Evolutionary conservation across 75 land plant genomes (phyloP).

Genomic region (Cupressus sempervirens): DNA sequence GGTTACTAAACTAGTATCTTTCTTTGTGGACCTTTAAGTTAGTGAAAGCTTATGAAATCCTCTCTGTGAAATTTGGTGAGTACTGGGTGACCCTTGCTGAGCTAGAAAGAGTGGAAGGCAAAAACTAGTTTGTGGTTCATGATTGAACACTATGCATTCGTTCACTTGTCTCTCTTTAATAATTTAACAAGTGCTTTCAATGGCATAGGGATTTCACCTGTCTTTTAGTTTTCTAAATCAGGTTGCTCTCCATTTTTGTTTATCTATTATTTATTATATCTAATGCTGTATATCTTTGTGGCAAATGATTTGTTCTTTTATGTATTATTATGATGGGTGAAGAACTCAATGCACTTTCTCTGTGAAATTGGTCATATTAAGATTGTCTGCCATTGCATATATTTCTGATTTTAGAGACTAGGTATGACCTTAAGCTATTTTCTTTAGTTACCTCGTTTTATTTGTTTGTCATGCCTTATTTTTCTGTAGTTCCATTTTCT

Average conservation of each 20-base stretch:
- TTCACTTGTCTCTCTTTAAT: neutral
- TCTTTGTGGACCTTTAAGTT: neutral
- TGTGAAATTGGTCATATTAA: neutral
- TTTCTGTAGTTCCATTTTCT: neutral
- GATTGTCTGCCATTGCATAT: neutral
- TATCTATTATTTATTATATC: neutral
- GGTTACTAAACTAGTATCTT: neutral
- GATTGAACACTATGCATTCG: neutral
- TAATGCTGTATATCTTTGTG: neutral
- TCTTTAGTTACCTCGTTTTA: neutral
- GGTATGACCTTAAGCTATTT: slow-evolving; percentile 1
- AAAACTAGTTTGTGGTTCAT: neutral
- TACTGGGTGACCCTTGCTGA: neutral
- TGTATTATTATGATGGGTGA: neutral
- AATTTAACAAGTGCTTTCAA: neutral
- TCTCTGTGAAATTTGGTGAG: neutral
- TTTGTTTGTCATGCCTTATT: neutral
- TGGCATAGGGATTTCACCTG: neutral
- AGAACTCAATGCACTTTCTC: too few species aligned
- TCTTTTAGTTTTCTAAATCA: neutral
- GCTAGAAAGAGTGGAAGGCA: neutral
- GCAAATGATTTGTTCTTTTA: neutral
- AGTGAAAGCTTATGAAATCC: neutral
- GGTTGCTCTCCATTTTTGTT: neutral
- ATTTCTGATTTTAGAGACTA: neutral